Base-by-base conservation (phyloP, 1,139 yeast species). In the Petasospora fabianii region DNA sequence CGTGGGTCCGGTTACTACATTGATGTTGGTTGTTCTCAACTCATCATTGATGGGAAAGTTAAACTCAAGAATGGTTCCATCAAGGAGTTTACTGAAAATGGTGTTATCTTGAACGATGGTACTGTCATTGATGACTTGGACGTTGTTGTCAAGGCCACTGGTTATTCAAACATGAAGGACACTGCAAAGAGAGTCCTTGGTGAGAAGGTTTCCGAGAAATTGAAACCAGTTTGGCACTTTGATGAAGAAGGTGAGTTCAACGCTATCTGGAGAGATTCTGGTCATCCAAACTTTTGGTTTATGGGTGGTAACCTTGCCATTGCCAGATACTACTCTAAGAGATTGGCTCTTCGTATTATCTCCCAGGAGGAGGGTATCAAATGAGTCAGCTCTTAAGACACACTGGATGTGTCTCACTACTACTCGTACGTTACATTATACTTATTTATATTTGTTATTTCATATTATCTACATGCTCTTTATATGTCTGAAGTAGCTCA, bases 281-380 rank as follows among this genome's bases (percentile, higher is more conserved):
- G 68, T 6, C 67, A 62, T 41, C 59, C 59, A 19, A 60, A 61
- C 48, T 63, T 64, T 46, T 64, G 64, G 62, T 63, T 53, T 41
- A 70, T 70, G 73, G 76, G 76, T 53, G 75, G 74, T 40, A 71
- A 71, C 46, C 62, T 71, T 49, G 75, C 73, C 47, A 55, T 73
- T 36, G 68, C 73, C 12, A 60, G 77, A 57, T 69, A 67, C 43
- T 69, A 48, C 42, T 63, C 68, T 7, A 64, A 63, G 46, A 52
- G 58, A 44, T 43, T 64, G 39, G 68, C 68, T 9, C 50, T 63
- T 32, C 61, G 56, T 35, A 63, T 64, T 40, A 55, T 63, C 42
- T 66, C 65, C 6, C 49, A 49, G 32, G 50, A 46, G 30, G 55
- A 53, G 32, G 55, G 56, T 3, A 38, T 55, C 36, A 31, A 41